Evolutionary conservation across 1,284 basidiomycete genomes (phyloP), one percentile per base, ranked within the genome.

Genomic region (Microbotryum lychnidis-dioicae): DNA sequence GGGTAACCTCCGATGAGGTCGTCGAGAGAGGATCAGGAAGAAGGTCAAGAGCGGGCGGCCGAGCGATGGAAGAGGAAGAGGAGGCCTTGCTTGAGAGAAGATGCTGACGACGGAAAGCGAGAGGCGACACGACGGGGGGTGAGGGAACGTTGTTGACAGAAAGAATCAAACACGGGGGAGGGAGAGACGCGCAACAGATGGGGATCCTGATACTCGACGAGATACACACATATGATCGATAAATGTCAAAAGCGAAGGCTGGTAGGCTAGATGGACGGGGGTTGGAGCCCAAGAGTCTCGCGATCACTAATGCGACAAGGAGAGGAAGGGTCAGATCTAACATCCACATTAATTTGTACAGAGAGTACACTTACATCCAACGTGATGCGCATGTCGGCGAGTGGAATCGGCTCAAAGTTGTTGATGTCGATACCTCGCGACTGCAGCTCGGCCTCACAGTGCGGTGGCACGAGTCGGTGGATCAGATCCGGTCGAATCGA

Each of bases 401-500:
- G 67, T 47, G 75, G 72, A 52, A 76, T 71, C 33, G 77, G 77
- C 60, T 74, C 70, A 60, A 73, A 73, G 71, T 72, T 72, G 76
- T 96, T 86, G 74, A 98, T 78, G 75, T 87, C 84, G 78, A 98
- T 91, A 56, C 85, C 86, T 75, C 87, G 85, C 70, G 83, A 85
- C 76, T 82, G 83, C 75, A 98, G 83, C 80, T 91, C 91, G 66
- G 84, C 78, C 81, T 97, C 90, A 75, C 85, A 87, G 77, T 92
- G 86, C 72, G 84, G 79, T 58, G 94, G 94, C 58, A 98, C 91
- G 54, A 98, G 84, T 77, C 86, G 84, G 70, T 84, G 84, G 77
- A 89, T 94, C 65, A 98, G 80, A 75, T 97, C 94, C 56, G 96
- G 94, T 70, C 93, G 87, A 69, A 96, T 87, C 52, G 92, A 97